Evolutionary conservation across 495 filamentous ascomycete genomes (phyloP), one percentile per base, ranked within the genome.

Genomic region (Xylaria nigripes): DNA sequence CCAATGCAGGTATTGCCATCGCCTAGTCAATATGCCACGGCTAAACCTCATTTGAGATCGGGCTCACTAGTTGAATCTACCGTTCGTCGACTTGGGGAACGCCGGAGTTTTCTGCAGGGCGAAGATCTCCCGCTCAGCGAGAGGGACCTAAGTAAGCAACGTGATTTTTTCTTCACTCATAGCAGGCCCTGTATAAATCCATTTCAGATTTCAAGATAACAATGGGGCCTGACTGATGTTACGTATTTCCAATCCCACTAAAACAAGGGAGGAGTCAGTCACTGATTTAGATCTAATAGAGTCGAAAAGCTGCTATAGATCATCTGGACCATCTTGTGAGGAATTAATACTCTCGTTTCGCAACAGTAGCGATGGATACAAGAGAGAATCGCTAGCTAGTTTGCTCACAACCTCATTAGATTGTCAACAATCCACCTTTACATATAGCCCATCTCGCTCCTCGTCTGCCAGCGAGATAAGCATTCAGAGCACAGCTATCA

Each of bases 301-400:
- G 18, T 32, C n/a, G 24, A 48, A 6, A 23, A 8, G 24, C 16
- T 16, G 19, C 15, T 12, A 16, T 23, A 18, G 45, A 32, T 54
- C 24, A 32, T 22, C 10, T 16, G 7, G 18, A 48, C 24, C 8
- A 29, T n/a, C 2, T 41, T 32, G 21, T 5, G 22, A 48, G 45
- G 18, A 41, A 32, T 23, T 2, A 42, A 19, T 19, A 22, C 32
- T 15, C 24, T 9, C 24, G 24, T 48, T n/a, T 22, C 18, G 34
- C 24, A 36, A 18, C 27, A 24, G 21, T 18, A n/a, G 36, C 10
- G 46, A 50, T 16, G 40, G 45, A 43, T 34, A 25, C 29, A 34
- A 50, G 16, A 16, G 53, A 44, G 38, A 25, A 32, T 55, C 45
- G 22, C 45, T 49, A 8, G 40, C 45, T 21, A 55, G 53, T 29